A percentile compares a stretch with the other conserved stretches of the same genome.
These are phyloP conservation scores for Filosporella fistucella DNA, from an alignment of 495 filamentous ascomycete species.

Conservation along the genomic window DNA sequence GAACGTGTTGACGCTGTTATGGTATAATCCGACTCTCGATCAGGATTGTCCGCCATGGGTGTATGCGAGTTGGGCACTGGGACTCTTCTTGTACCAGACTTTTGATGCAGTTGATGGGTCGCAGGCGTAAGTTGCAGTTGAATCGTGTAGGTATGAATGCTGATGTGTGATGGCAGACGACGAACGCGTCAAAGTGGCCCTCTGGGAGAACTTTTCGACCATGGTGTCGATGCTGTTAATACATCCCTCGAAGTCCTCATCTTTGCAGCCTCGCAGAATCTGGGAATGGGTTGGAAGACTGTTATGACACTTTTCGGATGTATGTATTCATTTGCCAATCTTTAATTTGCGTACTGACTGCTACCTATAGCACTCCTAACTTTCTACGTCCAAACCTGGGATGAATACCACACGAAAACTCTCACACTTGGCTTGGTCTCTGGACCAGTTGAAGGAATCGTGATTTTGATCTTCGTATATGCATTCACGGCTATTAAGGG, in stretches of 20 bases:
- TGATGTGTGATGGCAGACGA: conserved; percentile 45
- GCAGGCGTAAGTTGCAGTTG: conserved; percentile 65
- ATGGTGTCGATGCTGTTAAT: conserved; percentile 95
- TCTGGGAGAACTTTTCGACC: conserved; percentile 93
- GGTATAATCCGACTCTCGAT: conserved; percentile 94
- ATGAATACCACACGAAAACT: conserved; percentile 97
- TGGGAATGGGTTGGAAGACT: conserved; percentile 90
- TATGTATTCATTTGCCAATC: conserved; percentile 31
- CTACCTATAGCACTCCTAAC: conserved; percentile 61
- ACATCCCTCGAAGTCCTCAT: conserved; percentile 90
- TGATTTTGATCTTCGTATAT: conserved; percentile 79
- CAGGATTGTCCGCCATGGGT: conserved; percentile 93
- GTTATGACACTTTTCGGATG: conserved; percentile 79
- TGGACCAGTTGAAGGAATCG: conserved; percentile 90
- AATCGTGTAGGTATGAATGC: background rate
- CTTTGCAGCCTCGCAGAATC: conserved; percentile 85
- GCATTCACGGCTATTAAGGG: conserved; percentile 80
- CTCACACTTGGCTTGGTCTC: conserved; percentile 89
- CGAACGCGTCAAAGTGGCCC: conserved; percentile 91
- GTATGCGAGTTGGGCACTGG: conserved; percentile 84
- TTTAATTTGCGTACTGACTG: conserved; percentile 11
- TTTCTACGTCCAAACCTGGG: conserved; percentile 99
- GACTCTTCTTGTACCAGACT: conserved; percentile 94
- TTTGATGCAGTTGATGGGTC: conserved; percentile 96
- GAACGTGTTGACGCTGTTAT: conserved; percentile 90